Evolutionary conservation across 1,284 basidiomycete genomes (phyloP), one percentile per base, ranked within the genome.

Genomic region (Vanrija pseudolonga): DNA sequence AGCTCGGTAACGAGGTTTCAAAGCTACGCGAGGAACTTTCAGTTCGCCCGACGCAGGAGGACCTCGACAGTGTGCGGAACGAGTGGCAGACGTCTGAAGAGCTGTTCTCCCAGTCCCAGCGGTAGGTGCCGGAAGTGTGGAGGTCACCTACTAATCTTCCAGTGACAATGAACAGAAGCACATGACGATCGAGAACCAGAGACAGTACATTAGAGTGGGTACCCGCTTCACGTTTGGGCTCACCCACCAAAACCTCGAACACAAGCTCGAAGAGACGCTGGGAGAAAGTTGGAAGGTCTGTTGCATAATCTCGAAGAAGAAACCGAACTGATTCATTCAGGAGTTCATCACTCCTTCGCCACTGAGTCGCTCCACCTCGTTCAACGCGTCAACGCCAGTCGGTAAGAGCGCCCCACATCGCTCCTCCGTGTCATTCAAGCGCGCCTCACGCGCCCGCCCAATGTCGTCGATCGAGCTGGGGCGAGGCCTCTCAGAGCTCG

Each of bases 111-210:
- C 45, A 57, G 32, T 68, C 65, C 4, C 69, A 72, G 44, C 64
- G 58, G 69, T 69, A 18, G 41, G 64, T 26, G 2, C 9, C 0
- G 6, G 0, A 11, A 14, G 12, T 15, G 9, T 1, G 20, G 14
- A 20, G 3, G 3, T 9, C 9, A 3, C n/a, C 51, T 54, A 28
- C 46, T 51, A 24, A 43, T 18, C 4, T 12, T 32, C 4, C 36
- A 73, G 71, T 24, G 69, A 68, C 52, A 71, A 73, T 39, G 65
- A 69, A 52, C 50, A 59, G 18, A 71, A 73, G 40, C 65, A 69
- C 48, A 53, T 51, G 7, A 57, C 56, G 8, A 63, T 62, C n/a
- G 71, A 73, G 50, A 46, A 48, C n/a, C 52, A 64, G 46, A 65
- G 61, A 38, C 51, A 51, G 4, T 73, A 73, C 43, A 54, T 65